phyloP scores from a whole-genome alignment of 345 rosid genomes.

The Pugionium cornutum region DNA sequence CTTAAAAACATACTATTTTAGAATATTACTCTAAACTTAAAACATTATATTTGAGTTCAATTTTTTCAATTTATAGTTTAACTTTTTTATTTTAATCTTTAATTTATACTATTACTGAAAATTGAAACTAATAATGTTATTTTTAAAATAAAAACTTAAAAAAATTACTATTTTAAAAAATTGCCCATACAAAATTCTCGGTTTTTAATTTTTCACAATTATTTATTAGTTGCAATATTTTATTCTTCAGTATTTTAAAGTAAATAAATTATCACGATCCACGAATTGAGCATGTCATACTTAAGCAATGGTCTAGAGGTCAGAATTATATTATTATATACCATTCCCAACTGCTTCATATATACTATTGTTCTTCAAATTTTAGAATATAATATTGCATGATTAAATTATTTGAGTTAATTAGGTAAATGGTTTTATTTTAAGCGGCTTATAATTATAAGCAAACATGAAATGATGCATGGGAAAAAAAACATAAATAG shows the following conservation, averaged over 20 bases:
- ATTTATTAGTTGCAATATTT: neutral
- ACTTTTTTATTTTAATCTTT: no score
- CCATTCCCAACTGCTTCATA: conserved; percentile 9
- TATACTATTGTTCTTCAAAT: neutral
- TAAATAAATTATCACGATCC: neutral
- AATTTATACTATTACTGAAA: no score
- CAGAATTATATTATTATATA: neutral
- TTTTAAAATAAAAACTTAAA: no score
- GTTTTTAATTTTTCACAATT: neutral
- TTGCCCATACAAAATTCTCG: no score
- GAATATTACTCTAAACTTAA: no score
- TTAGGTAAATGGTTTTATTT: neutral
- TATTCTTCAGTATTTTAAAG: conserved; percentile 6
- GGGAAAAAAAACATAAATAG: no score
- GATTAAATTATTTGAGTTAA: neutral
- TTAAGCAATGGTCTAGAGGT: conserved; percentile 7
- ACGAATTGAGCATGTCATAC: conserved; percentile 4
- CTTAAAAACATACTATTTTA: no score
- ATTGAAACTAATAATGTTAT: no score
- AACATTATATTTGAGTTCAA: no score
- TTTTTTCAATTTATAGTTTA: no score
- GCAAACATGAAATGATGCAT: no score
- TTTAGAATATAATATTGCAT: neutral
- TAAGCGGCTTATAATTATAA: neutral
- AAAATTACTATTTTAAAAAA: no score